Conservation (phyloP, 2,329 filamentous ascomycete species). For the Fusarium dlaminii region DNA sequence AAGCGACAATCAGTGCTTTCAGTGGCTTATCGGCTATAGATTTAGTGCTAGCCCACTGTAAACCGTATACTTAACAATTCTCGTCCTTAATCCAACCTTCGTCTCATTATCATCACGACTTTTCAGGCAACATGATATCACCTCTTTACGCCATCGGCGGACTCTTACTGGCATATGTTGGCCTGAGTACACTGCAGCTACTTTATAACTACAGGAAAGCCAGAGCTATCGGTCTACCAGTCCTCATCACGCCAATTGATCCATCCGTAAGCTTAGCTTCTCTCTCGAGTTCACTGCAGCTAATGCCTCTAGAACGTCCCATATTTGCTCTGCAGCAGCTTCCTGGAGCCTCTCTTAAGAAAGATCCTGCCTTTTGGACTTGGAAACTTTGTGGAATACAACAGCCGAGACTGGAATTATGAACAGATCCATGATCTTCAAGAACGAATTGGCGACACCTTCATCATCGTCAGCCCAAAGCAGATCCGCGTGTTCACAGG, state of each 20-base stretch:
- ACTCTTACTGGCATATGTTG: neutral
- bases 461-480: conserved; percentile 34
- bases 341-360: conserved; percentile 19
- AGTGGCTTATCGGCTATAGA: neutral
- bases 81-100: neutral
- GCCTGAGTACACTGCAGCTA: conserved; percentile 5
- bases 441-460: conserved; percentile 34
- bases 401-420: conserved; percentile 37
- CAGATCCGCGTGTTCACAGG: conserved; percentile 35
- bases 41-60: neutral
- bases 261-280: conserved; percentile 7
- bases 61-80: conserved; percentile 12
- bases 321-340: conserved; percentile 19
- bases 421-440: conserved; percentile 31
- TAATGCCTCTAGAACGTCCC: conserved; percentile 16
- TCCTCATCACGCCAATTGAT: conserved; percentile 29
- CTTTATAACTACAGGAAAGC: conserved; percentile 29
- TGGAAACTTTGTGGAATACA: conserved; percentile 36
- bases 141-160: neutral
- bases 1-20: neutral
- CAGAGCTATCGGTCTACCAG: conserved; percentile 22
- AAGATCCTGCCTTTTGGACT: conserved; percentile 13
- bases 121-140: conserved; percentile 13
- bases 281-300: neutral
- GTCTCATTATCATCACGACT: neutral